A percentile compares a stretch with the other conserved stretches of the same genome.
Evolutionary conservation across 2,329 filamentous ascomycete species (phyloP).

Genomic region (Alternaria sp.): DNA sequence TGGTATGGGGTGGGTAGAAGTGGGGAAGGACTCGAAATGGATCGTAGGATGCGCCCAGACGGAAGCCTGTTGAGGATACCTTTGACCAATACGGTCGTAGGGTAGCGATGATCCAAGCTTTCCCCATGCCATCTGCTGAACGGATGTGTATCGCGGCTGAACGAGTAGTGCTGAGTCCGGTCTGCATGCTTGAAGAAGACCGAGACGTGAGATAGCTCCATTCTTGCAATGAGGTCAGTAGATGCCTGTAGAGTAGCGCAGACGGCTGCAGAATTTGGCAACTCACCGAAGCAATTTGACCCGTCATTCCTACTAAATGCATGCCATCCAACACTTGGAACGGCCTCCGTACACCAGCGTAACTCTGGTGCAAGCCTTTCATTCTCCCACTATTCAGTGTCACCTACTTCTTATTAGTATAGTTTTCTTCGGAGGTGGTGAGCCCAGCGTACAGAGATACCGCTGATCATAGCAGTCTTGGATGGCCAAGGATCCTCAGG

Average conservation of each 20-base stretch:
- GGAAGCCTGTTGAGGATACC: neutral
- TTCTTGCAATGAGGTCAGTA: conserved; percentile 2
- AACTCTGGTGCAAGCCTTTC: neutral
- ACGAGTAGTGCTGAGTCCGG: neutral
- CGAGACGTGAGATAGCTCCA: conserved; percentile 14
- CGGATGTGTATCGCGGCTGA: neutral
- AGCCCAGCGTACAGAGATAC: neutral
- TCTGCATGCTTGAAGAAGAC: conserved; percentile 16
- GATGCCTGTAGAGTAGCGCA: neutral
- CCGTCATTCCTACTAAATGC: conserved; percentile 17
- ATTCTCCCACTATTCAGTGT: conserved; percentile 1
- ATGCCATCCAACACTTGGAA: conserved; percentile 7
- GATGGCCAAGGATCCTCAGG: neutral
- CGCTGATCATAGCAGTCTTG: neutral
- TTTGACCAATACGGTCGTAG: neutral
- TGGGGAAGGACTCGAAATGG: neutral
- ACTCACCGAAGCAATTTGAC: conserved; percentile 10
- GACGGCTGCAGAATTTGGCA: neutral
- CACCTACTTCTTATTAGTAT: conserved; percentile 1
- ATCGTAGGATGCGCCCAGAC: conserved; percentile 5
- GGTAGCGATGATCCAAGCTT: neutral
- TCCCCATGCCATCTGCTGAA: conserved; percentile 8
- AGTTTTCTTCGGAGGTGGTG: neutral
- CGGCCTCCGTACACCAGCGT: neutral
- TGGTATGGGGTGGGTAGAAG: neutral